Base-by-base conservation (phyloP, 768 basidiomycete genomes). In the Ramaria sp. region DNA sequence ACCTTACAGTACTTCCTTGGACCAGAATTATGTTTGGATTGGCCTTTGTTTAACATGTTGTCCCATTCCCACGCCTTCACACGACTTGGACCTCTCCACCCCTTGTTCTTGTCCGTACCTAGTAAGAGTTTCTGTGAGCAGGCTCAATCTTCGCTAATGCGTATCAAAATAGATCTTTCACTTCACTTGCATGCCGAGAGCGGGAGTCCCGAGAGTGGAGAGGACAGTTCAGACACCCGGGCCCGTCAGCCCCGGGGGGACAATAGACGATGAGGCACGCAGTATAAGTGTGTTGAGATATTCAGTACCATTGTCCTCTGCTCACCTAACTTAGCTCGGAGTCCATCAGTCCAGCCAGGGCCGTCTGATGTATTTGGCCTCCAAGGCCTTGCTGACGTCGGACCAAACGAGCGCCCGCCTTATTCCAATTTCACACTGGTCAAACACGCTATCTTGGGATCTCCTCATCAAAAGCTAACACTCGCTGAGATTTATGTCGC, bases 361-460 rank as follows among this genome's bases (percentile, higher is more conserved):
- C 39, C 7, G n/a, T 41, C 39, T 7, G 7, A n/a, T 41, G n/a
- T n/a, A 13, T n/a, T 2, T 19, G 42, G 42, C 42, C 64, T 73
- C 37, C 31, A 65, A 19, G 59, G 65, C 24, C 68, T 73, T 20
- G 51, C 62, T 4, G 70, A 74, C 59, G 71, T 70, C 4, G 64
- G 63, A 13, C 59, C 64, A 0, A 71, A 70, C 17, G 64, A 66
- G 55, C 72, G 71, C 48, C 74, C 74, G 1, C 64, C 67, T 38
- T 71, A 73, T 53, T 66, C 74, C 0, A 71, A 77, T 38, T 77
- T 79, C 2, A 75, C 73, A 38, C 70, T 81, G 20, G 70, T 82
- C 46, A 78, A 83, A 61, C 71, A 85, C 9, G 86, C 86, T 0
- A 88, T 87, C 42, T 77, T 78, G 51, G 81, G 81, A 0, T 86